phyloP scores from a whole-genome alignment of 148 eudicot species.

The Cornus florida region DNA sequence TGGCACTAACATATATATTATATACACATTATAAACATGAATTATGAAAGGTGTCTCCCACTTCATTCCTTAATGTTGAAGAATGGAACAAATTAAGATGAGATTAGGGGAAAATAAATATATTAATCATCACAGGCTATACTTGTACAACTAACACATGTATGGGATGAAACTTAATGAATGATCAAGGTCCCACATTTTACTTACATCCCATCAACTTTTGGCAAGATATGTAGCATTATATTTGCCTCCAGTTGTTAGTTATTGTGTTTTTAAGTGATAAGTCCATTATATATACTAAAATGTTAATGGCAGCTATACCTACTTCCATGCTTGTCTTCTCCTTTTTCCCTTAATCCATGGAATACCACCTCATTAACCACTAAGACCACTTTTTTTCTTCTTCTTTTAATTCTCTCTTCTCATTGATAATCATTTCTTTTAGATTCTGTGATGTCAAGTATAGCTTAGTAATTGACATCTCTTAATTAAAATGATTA shows the following conservation, averaged over 20 bases:
- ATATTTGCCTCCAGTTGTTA: conserved; percentile 4
- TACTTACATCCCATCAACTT: conserved; percentile 36
- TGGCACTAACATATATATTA: neutral
- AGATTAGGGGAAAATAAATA: neutral
- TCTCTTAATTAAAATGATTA: conserved; percentile 18
- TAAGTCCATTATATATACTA: conserved; percentile 11
- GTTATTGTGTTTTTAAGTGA: conserved; percentile 14
- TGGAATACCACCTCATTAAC: conserved; percentile 23
- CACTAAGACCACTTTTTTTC: conserved; percentile 5
- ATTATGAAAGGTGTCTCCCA: neutral
- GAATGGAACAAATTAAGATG: neutral
- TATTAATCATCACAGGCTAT: neutral
- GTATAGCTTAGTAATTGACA: conserved; percentile 26
- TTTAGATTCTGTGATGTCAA: conserved; percentile 32
- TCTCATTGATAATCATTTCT: conserved; percentile 10
- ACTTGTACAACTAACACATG: neutral
- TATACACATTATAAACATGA: neutral
- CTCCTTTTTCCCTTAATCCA: conserved; percentile 19
- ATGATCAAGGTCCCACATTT: conserved; percentile 10
- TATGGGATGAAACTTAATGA: neutral
- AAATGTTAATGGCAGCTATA: conserved; percentile 18
- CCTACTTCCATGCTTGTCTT: conserved; percentile 21
- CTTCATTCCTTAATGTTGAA: too few species aligned
- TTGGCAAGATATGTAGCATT: neutral
- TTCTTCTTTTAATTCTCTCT: neutral